A percentile compares a stretch with the other conserved stretches of the same genome.
phyloP scores from a whole-genome alignment of 495 filamentous ascomycete species.

The Aspergillus carlsbadensis region DNA sequence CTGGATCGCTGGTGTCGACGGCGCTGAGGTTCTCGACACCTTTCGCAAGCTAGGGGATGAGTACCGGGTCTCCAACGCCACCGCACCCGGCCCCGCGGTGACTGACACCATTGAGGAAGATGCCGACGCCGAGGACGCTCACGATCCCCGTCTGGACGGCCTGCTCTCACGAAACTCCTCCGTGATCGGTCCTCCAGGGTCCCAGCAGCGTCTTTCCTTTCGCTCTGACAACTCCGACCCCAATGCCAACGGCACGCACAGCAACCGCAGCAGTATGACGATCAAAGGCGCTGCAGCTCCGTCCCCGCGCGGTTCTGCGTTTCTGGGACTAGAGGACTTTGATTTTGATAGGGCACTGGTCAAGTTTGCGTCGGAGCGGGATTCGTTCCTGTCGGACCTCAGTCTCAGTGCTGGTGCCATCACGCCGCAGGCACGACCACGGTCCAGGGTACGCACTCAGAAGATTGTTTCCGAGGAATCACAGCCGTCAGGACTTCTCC shows the following conservation, averaged over 20 bases:
- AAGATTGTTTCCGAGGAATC: constrained; percentile 78
- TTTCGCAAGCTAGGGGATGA: constrained; percentile 52
- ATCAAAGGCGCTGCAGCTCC: constrained; percentile 56
- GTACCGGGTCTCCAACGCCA: constrained; percentile 44
- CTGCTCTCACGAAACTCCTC: constrained; percentile 54
- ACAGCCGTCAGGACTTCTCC: constrained; percentile 43
- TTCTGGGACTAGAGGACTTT: constrained; percentile 55
- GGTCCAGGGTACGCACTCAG: constrained; percentile 74
- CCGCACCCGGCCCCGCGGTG: constrained; percentile 53
- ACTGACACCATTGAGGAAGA: constrained; percentile 84
- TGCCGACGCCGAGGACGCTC: constrained; percentile 58
- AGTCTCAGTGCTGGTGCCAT: constrained; percentile 83
- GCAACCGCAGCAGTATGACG: constrained; percentile 87
- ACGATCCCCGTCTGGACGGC: constrained; percentile 35
- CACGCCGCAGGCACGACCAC: constrained; percentile 66
- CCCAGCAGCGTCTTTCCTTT: constrained; percentile 66
- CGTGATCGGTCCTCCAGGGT: constrained; percentile 60
- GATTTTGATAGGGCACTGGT: constrained; percentile 90
- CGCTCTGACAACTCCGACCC: constrained; percentile 56
- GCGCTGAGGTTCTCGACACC: constrained; percentile 50
- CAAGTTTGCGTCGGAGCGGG: constrained; percentile 92
- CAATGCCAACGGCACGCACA: constrained; percentile 60
- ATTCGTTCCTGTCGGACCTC: constrained; percentile 90
- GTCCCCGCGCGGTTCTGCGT: constrained; percentile 35
- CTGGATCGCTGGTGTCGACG: constrained; percentile 94